These are phyloP conservation scores for Williopsis jadinii DNA, from an alignment of 1,139 yeast genomes.

Conservation along the genomic window DNA sequence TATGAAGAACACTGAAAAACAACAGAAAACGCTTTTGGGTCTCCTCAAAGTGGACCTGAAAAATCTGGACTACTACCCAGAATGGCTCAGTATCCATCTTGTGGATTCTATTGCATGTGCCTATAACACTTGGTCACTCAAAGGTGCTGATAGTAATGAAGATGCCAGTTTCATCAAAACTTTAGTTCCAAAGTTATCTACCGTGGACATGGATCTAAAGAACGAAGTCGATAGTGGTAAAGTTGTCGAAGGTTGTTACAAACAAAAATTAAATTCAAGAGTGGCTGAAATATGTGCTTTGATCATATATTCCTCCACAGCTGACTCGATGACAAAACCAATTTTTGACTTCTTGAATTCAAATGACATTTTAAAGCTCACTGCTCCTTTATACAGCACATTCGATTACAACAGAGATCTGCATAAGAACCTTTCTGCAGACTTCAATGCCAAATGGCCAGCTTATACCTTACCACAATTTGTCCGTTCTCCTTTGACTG, in stretches of 20 bases:
- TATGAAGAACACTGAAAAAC: conserved; percentile 21
- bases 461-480: conserved; percentile 45
- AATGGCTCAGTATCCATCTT: conserved; percentile 40
- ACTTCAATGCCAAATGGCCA: conserved; percentile 46
- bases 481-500: conserved; percentile 38
- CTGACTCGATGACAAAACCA: conserved; percentile 32
- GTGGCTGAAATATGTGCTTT: conserved; percentile 72
- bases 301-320: conserved; percentile 55
- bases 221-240: conserved; percentile 17
- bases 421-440: conserved; percentile 36
- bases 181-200: conserved; percentile 34
- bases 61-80: conserved; percentile 47
- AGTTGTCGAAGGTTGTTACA: conserved; percentile 43
- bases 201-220: conserved; percentile 14
- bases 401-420: conserved; percentile 38
- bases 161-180: conserved; percentile 46
- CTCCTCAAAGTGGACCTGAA: conserved; percentile 54
- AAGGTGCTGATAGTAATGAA: conserved; percentile 43
- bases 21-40: conserved; percentile 37
- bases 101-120: conserved; percentile 62
- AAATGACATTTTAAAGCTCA: conserved; percentile 29
- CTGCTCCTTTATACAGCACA: conserved; percentile 28
- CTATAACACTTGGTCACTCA: conserved; percentile 63
- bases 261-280: conserved; percentile 53
- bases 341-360: conserved; percentile 40